Evolutionary conservation across 176 grass and related monocot species (phyloP).

Genomic region (Ensete glaucum): DNA sequence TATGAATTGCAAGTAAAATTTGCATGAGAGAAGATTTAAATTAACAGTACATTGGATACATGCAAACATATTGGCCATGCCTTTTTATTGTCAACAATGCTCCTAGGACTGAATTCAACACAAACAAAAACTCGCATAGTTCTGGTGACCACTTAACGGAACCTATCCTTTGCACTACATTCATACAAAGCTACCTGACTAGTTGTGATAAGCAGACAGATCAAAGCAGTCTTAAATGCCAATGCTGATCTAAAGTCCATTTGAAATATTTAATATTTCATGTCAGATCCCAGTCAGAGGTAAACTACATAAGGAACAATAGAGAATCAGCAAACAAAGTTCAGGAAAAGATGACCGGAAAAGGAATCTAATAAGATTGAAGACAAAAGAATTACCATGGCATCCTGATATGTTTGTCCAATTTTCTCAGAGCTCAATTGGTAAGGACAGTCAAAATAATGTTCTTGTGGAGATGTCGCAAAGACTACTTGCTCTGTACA

Average conservation of each 20-base stretch:
- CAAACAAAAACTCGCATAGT: too few species aligned
- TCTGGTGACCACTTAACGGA: too few species aligned
- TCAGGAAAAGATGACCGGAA: not conserved
- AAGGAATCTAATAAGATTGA: not conserved
- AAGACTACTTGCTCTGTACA: conserved; percentile 65
- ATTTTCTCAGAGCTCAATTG: conserved; percentile 77
- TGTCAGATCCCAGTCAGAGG: not conserved
- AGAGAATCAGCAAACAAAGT: not conserved
- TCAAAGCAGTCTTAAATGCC: not conserved
- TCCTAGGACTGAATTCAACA: too few species aligned
- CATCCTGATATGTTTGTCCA: conserved; percentile 83
- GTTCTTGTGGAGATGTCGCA: conserved; percentile 74
- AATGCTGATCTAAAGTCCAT: not conserved
- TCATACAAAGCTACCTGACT: too few species aligned
- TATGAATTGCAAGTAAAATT: too few species aligned
- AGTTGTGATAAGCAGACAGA: too few species aligned
- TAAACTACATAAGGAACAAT: not conserved
- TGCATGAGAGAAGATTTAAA: too few species aligned
- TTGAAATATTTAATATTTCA: not conserved
- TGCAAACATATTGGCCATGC: too few species aligned
- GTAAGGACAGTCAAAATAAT: conserved; percentile 94
- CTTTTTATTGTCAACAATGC: too few species aligned
- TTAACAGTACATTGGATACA: too few species aligned
- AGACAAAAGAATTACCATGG: conserved; percentile 34
- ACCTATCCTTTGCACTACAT: too few species aligned